Base-by-base conservation (phyloP, 169 alveolate genomes). In the Plasmodium vinckei region DNA sequence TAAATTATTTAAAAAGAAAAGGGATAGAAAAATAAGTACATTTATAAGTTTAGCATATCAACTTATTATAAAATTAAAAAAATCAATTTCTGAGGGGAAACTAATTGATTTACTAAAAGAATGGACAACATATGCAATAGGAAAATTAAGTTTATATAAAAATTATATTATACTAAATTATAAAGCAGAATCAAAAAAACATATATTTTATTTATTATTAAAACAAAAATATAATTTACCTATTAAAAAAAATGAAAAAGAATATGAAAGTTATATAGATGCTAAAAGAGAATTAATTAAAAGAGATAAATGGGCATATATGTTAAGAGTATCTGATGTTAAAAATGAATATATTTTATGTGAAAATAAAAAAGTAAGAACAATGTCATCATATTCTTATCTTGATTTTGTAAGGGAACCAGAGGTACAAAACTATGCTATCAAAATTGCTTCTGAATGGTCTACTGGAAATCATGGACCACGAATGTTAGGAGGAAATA, bases 381-480 rank as follows among this genome's bases (percentile, higher is more conserved):
- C 94, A 49, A 92, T 94, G 92, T 87, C 94, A 49, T 94, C 96
- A 15, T 93, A 94, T 75, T 71, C 89, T 61, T 94, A 94, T 68
- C 73, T 94, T 42, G 94, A 94, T 63, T 94, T 94, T 68, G 47
- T 94, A 27, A 73, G 96, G 6, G 95, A 94, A 47, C 87, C 89
- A 6, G 51, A 53, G 10, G 96, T 94, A 63, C 96, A 94, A 72
- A 75, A 92, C 44, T 84, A 87, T n/a, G 96, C 96, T 21, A 88
- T 94, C 5, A 88, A 91, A 7, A 94, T 95, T 3, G 96, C 94
- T 0, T 75, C 72, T 39, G 57, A 84, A 61, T 94, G 93, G 93
- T 73, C 95, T 0, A 94, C 96, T 5, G 96, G 96, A 9, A 92
- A 92, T 42, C 96, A 94, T 87, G 96, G 96, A 0, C 95, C 96